Evolutionary conservation across 352 stramenopile genomes (phyloP).

Genomic region (Albugo laibachii): DNA sequence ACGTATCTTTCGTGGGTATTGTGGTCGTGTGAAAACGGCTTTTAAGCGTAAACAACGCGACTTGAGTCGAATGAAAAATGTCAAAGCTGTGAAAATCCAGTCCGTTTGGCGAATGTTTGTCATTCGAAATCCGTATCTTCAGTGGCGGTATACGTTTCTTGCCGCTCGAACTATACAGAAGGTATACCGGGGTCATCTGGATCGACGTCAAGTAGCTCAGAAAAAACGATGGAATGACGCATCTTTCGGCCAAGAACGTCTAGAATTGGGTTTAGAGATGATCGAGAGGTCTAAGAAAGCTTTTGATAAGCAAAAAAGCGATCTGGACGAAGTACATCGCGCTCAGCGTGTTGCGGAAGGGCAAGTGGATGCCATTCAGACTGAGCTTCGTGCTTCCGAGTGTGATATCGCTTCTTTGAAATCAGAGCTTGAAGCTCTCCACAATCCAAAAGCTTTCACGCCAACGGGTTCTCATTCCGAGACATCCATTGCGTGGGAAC

Average conservation of each 20-base stretch:
- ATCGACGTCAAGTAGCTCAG: conserved; percentile 27
- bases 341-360: conserved; percentile 78
- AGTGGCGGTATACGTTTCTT: conserved; percentile 33
- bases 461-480: conserved; percentile 22
- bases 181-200: conserved; percentile 72
- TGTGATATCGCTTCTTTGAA: conserved; percentile 81
- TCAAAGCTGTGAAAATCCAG: conserved; percentile 63
- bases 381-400: conserved; percentile 80
- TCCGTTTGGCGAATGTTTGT: conserved; percentile 78
- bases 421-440: conserved; percentile 42
- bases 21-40: conserved; percentile 19
- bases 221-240: conserved; percentile 79
- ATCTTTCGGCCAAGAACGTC: conserved; percentile 68
- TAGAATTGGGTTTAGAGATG: conserved; percentile 77
- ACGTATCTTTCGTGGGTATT: conserved; percentile 49
- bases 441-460: conserved; percentile 8
- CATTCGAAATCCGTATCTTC: conserved; percentile 40
- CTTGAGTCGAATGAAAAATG: conserved; percentile 22
- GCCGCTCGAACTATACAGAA: conserved; percentile 82
- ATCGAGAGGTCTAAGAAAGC: conserved; percentile 87
- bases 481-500: conserved; percentile 77
- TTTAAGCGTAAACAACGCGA: conserved; percentile 19
- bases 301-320: conserved; percentile 82
- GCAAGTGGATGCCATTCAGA: conserved; percentile 79
- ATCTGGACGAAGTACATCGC: conserved; percentile 83